A percentile compares a stretch with the other conserved stretches of the same genome.
Conservation (phyloP, 2,329 filamentous ascomycete species). For the Monilinia polystroma region DNA sequence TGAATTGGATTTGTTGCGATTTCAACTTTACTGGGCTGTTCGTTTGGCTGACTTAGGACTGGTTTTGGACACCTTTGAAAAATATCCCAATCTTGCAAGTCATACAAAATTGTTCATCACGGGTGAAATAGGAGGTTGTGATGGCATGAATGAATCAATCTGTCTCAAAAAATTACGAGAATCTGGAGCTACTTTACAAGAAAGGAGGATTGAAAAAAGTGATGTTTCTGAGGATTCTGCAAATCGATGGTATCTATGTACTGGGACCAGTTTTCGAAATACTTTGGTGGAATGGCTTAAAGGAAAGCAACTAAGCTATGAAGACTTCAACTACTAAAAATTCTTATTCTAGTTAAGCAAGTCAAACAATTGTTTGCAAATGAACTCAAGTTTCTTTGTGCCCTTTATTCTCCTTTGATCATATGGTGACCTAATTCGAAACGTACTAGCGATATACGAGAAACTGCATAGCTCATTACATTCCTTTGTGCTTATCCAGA, state of each 20-base stretch:
- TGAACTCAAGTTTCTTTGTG: background rate
- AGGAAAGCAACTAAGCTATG: slow-evolving; percentile 48
- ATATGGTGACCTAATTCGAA: background rate
- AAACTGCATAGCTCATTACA: slow-evolving; percentile 7
- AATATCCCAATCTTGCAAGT: slow-evolving; percentile 50
- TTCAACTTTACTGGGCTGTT: slow-evolving; percentile 69
- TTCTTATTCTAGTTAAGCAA: background rate
- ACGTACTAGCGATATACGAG: background rate
- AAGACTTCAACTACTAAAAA: slow-evolving; percentile 48
- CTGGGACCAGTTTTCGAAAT: slow-evolving; percentile 50
- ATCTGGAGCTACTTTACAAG: slow-evolving; percentile 41
- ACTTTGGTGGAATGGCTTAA: slow-evolving; percentile 49
- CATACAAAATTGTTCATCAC: slow-evolving; percentile 66
- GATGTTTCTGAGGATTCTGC: slow-evolving; percentile 46
- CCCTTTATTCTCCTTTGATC: background rate
- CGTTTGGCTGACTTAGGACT: slow-evolving; percentile 60
- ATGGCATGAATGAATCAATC: slow-evolving; percentile 9
- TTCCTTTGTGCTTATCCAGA: slow-evolving; percentile 13
- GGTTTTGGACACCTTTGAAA: slow-evolving; percentile 57
- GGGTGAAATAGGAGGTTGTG: slow-evolving; percentile 37
- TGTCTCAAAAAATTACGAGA: slow-evolving; percentile 34
- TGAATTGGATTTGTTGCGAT: slow-evolving; percentile 46
- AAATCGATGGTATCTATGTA: slow-evolving; percentile 59
- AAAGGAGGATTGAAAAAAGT: slow-evolving; percentile 47
- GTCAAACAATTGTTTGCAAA: slow-evolving; percentile 16